A percentile compares a stretch with the other conserved stretches of the same genome.
Evolutionary conservation across 2,329 filamentous ascomycete genomes (phyloP).

Genomic region (Chaetomium olivaceum): DNA sequence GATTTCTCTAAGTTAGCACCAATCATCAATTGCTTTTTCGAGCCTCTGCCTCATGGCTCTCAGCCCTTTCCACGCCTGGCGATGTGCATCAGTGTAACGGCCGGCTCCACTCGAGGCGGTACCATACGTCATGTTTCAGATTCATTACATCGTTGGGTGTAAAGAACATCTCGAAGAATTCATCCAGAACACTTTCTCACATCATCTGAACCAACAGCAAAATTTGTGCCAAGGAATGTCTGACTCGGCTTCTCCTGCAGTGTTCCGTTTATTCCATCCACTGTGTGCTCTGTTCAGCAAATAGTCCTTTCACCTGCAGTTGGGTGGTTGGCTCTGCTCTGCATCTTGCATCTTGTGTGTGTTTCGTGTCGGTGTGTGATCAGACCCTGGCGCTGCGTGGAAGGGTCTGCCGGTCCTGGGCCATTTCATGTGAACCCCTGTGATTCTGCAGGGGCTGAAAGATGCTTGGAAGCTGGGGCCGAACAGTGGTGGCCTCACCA

Average conservation of each 20-base stretch:
- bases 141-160: background rate
- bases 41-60: background rate
- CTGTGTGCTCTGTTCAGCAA: background rate
- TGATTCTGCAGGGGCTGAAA: constrained; percentile 23
- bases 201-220: background rate
- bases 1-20: background rate
- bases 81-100: background rate
- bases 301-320: background rate
- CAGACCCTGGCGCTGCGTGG: background rate
- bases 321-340: background rate
- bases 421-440: constrained; percentile 16
- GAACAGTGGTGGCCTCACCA: constrained; percentile 18
- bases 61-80: background rate
- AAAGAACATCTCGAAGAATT: background rate
- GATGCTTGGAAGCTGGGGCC: background rate
- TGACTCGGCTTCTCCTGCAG: background rate
- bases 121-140: constrained; percentile 7
- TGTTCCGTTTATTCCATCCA: background rate
- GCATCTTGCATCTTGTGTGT: constrained; percentile 3
- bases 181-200: background rate
- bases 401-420: background rate
- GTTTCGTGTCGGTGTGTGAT: constrained; percentile 20
- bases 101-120: background rate
- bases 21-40: background rate
- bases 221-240: background rate